These are phyloP conservation scores for Monosporascus cannonballus DNA, from an alignment of 2,329 filamentous ascomycete genomes.

Conservation along the genomic window DNA sequence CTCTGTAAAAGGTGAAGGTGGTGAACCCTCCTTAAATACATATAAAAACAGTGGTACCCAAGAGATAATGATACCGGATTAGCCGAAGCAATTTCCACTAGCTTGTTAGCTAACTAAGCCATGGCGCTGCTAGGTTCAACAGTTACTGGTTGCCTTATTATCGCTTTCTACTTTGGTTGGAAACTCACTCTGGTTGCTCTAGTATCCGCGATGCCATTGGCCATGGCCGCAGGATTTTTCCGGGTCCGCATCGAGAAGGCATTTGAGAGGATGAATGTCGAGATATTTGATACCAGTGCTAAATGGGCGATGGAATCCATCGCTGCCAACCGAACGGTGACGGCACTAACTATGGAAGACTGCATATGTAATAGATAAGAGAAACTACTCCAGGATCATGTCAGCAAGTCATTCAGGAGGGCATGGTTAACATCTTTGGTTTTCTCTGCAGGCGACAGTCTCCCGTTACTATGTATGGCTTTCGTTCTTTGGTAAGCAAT, in stretches of 20 bases:
- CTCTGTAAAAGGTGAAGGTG: too few species aligned
- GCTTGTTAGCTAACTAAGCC: too few species aligned
- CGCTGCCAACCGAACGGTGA: conserved; percentile 66
- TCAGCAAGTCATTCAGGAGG: conserved; percentile 52
- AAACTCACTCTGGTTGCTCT: conserved; percentile 64
- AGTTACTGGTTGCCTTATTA: conserved; percentile 56
- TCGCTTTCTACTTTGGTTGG: conserved; percentile 70
- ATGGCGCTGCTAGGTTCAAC: too few species aligned
- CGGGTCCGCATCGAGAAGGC: conserved; percentile 23
- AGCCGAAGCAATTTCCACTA: too few species aligned
- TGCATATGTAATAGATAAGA: conserved; percentile 57
- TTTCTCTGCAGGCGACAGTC: conserved; percentile 59
- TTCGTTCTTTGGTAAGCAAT: conserved; percentile 24
- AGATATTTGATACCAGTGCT: conserved; percentile 64
- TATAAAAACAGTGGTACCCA: too few species aligned
- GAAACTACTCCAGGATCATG: conserved; percentile 51
- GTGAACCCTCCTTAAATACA: too few species aligned
- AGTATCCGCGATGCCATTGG: conserved; percentile 51
- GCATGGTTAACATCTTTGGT: conserved; percentile 61
- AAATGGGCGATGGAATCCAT: conserved; percentile 71
- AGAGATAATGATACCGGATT: too few species aligned
- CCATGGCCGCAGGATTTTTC: conserved; percentile 38
- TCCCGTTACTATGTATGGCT: conserved; percentile 33
- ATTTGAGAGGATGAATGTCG: conserved; percentile 46
- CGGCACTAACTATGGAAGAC: conserved; percentile 63